Percentiles rank a stretch among this genome's conserved stretches.
These are phyloP conservation scores for Thermomyces lanuginosus DNA, from an alignment of 2,329 filamentous ascomycete genomes.

Conservation along the genomic window DNA sequence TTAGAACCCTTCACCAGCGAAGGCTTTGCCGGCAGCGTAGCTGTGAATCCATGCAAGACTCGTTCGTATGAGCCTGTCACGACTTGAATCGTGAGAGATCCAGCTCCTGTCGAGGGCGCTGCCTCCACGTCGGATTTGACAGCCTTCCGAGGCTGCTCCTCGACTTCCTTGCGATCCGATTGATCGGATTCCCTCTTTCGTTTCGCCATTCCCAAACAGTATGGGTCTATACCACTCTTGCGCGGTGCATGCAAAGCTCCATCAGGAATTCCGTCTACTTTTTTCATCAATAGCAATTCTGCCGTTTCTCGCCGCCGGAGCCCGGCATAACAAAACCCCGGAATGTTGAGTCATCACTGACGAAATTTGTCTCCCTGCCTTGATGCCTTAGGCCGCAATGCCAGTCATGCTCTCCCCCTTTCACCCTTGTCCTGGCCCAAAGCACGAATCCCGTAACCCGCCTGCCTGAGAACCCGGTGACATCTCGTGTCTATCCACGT, in stretches of 20 bases:
- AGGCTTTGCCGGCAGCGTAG: constrained; percentile 36
- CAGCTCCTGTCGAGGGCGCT: constrained; percentile 12
- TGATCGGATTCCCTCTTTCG: constrained; percentile 27
- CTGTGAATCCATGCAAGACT: constrained; percentile 76
- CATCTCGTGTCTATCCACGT: constrained; percentile 15
- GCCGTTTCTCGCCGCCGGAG: constrained; percentile 5
- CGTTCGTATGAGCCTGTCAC: constrained; percentile 88
- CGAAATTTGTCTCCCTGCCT: background rate
- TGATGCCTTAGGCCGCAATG: constrained; percentile 8
- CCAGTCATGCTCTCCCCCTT: constrained; percentile 1
- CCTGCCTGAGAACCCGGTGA: constrained; percentile 12
- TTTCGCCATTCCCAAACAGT: constrained; percentile 22
- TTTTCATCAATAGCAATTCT: constrained; percentile 7
- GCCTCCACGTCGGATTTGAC: constrained; percentile 16
- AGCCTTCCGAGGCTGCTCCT: constrained; percentile 16
- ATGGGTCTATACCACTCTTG: background rate
- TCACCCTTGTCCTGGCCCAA: constrained; percentile 1
- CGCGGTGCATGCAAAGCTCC: background rate
- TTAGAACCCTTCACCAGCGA: too few relatives aligned
- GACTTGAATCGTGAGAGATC: constrained; percentile 57
- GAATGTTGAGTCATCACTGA: constrained; percentile 1
- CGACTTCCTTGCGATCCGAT: too few relatives aligned
- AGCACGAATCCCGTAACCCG: constrained; percentile 8
- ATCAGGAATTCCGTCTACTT: too few relatives aligned
- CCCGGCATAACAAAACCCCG: constrained; percentile 1